Percentiles rank a stretch among this genome's conserved stretches.
Conservation (phyloP, 2,329 filamentous ascomycete genomes). For the Keithomyces neogunnii region DNA sequence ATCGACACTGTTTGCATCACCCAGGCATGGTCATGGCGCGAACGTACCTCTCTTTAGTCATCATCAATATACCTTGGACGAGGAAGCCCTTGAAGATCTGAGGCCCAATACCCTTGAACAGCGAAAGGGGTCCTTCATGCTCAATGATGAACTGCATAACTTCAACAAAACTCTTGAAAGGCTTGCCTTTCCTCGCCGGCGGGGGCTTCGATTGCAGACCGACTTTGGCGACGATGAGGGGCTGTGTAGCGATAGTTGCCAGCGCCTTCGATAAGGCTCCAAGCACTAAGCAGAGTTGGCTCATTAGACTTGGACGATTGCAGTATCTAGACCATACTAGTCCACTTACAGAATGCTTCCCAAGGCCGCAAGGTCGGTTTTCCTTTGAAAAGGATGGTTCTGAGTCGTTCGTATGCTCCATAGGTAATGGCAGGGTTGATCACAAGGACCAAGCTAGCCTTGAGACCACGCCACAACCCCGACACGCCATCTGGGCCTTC, state of each 20-base stretch:
- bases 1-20: conserved; percentile 10
- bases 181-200: conserved; percentile 73
- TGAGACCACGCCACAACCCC: conserved; percentile 89
- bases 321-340: background rate
- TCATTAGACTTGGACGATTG: background rate
- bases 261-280: conserved; percentile 89
- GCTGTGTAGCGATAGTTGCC: conserved; percentile 87
- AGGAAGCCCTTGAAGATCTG: conserved; percentile 89
- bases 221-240: conserved; percentile 95
- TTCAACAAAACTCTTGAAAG: conserved; percentile 87
- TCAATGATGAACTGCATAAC: conserved; percentile 92
- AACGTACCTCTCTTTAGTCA: conserved; percentile 87
- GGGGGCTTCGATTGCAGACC: conserved; percentile 91
- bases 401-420: conserved; percentile 86
- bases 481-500: conserved; percentile 81
- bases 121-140: conserved; percentile 71
- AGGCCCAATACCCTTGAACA: conserved; percentile 95
- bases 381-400: conserved; percentile 67
- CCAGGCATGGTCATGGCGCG: background rate
- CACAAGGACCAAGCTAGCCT: conserved; percentile 90
- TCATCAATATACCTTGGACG: conserved; percentile 96
- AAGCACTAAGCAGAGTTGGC: conserved; percentile 50
- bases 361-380: conserved; percentile 67
- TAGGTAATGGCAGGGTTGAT: conserved; percentile 98
- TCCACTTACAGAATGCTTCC: conserved; percentile 80